These are phyloP conservation scores for Cutaneotrichosporon mucoides DNA, from an alignment of 1,284 basidiomycete genomes.

Conservation along the genomic window DNA sequence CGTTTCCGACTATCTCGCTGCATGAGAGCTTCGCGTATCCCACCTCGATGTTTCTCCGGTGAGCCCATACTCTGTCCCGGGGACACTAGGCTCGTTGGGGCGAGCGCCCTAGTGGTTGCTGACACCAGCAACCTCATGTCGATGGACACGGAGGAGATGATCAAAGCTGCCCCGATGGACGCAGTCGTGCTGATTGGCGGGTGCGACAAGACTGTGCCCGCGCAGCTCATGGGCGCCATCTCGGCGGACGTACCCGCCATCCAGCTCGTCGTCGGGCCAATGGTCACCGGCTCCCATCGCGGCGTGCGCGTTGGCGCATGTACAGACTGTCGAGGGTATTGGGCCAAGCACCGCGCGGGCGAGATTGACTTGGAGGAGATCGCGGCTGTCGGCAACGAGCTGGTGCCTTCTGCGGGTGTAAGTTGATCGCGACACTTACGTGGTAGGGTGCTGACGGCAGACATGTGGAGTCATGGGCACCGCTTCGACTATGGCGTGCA, in stretches of 20 bases:
- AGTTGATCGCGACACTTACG: conserved; percentile 3
- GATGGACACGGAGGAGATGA: conserved; percentile 48
- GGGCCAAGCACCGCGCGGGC: conserved; percentile 42
- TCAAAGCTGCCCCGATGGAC: conserved; percentile 46
- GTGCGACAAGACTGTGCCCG: conserved; percentile 48
- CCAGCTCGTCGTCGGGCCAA: conserved; percentile 45
- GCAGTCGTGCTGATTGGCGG: conserved; percentile 45
- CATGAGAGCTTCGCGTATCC: conserved; percentile 46
- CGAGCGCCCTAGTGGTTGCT: background rate
- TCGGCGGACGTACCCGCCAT: conserved; percentile 42
- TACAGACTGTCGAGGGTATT: conserved; percentile 45
- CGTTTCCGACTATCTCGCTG: conserved; percentile 45
- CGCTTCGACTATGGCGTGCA: conserved; percentile 47
- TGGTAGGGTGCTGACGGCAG: conserved; percentile 14
- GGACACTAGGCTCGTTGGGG: too few relatives aligned
- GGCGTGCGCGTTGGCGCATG: conserved; percentile 45
- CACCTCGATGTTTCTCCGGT: conserved; percentile 44
- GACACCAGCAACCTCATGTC: conserved; percentile 36
- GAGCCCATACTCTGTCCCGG: background rate
- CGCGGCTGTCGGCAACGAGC: conserved; percentile 39
- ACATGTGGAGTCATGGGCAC: conserved; percentile 49
- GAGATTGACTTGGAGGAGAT: conserved; percentile 46
- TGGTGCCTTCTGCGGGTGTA: conserved; percentile 43
- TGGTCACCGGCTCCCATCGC: conserved; percentile 43
- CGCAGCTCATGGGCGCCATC: conserved; percentile 47